A percentile compares a stretch with the other conserved stretches of the same genome.
These are phyloP conservation scores for Ceratobasidium sp. DNA, from an alignment of 1,284 basidiomycete genomes.

Conservation along the genomic window DNA sequence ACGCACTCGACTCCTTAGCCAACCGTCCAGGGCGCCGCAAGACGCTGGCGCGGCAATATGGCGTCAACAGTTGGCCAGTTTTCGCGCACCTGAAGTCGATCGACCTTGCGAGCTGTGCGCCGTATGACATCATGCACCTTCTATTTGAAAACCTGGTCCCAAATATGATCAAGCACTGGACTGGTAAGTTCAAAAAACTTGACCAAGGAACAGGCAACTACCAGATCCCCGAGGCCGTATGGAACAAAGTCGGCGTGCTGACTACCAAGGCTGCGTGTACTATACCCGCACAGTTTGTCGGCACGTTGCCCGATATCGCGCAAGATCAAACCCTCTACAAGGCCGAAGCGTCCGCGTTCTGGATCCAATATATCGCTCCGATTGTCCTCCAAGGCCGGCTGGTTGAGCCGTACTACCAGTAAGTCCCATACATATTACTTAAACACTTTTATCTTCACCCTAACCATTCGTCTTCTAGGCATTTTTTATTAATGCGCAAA, in stretches of 20 bases:
- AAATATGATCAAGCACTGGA: conserved; percentile 43
- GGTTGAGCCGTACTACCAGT: conserved; percentile 53
- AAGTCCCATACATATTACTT: not conserved
- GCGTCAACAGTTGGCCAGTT: conserved; percentile 40
- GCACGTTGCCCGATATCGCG: conserved; percentile 52
- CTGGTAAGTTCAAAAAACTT: conserved; percentile 45
- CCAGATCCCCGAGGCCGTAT: not conserved
- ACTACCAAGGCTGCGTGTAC: conserved; percentile 12
- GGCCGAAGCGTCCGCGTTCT: conserved; percentile 59
- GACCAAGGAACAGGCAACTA: not conserved
- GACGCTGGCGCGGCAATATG: conserved; percentile 14
- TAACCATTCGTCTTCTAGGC: conserved; percentile 1
- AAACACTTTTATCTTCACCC: no score
- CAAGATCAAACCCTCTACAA: conserved; percentile 52
- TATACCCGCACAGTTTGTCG: conserved; percentile 1
- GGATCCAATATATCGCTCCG: conserved; percentile 56
- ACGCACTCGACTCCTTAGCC: not conserved
- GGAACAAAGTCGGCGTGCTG: not conserved
- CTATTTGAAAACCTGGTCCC: conserved; percentile 47
- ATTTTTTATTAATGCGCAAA: conserved; percentile 28
- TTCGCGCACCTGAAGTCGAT: conserved; percentile 35
- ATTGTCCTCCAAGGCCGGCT: conserved; percentile 53
- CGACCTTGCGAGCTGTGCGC: conserved; percentile 42
- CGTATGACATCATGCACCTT: conserved; percentile 49
- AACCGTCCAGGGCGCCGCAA: not conserved